Conservation (phyloP, 2,329 filamentous ascomycete species). For the Paecilomyces variotii region DNA sequence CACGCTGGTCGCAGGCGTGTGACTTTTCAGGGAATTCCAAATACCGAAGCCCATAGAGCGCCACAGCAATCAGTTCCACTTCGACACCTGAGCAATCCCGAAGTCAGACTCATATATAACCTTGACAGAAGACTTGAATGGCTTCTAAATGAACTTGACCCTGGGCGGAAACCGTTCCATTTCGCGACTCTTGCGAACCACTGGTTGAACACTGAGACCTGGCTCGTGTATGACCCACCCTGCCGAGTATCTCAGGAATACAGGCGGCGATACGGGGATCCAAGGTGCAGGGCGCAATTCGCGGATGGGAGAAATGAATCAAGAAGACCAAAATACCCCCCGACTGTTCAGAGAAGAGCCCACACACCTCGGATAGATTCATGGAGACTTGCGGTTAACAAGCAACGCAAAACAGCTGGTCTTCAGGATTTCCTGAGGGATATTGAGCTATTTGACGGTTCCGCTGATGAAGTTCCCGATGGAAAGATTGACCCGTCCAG, state of each 20-base stretch:
- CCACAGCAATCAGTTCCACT: conserved; percentile 1
- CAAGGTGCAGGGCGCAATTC: conserved; percentile 25
- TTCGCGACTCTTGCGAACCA: conserved; percentile 34
- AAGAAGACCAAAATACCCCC: conserved; percentile 20
- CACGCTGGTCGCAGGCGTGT: neutral
- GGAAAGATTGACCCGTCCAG: conserved; percentile 31
- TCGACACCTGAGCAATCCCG: conserved; percentile 22
- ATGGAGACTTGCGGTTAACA: conserved; percentile 32
- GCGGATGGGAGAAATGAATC: conserved; percentile 11
- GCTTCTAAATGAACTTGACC: conserved; percentile 29
- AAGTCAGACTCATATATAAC: conserved; percentile 26
- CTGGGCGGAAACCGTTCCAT: conserved; percentile 32
- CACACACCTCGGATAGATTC: conserved; percentile 27
- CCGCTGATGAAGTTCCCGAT: conserved; percentile 30
- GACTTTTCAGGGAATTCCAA: neutral
- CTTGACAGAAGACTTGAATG: conserved; percentile 31
- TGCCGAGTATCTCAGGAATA: conserved; percentile 25
- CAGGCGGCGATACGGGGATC: conserved; percentile 27
- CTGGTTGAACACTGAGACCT: conserved; percentile 34
- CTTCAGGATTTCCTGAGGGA: conserved; percentile 19
- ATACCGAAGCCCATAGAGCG: neutral
- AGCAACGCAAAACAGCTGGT: conserved; percentile 21
- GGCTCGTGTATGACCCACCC: conserved; percentile 32
- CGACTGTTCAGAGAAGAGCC: conserved; percentile 9
- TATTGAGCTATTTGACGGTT: conserved; percentile 26